Evolutionary conservation across 805 yeast species (phyloP).

Genomic region (Yarrowia sp.): DNA sequence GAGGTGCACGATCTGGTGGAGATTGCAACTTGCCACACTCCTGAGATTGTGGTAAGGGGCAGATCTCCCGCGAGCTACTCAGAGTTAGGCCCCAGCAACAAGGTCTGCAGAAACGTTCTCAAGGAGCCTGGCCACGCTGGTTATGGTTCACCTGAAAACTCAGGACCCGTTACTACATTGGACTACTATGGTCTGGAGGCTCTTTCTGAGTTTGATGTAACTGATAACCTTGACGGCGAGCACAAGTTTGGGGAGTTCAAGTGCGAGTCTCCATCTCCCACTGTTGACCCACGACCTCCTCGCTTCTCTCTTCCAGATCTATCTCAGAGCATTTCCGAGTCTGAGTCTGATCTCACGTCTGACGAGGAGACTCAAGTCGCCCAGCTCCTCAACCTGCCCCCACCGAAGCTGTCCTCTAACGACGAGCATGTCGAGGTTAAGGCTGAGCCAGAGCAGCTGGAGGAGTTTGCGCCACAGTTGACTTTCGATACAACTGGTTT

Average conservation of each 20-base stretch:
- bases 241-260: not conserved
- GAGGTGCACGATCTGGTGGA: not conserved
- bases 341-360: not conserved
- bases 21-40: not conserved
- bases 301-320: not conserved
- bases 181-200: not conserved
- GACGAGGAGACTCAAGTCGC: not conserved
- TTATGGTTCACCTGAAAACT: not conserved
- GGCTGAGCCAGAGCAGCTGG: not conserved
- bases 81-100: not conserved
- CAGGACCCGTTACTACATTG: not conserved
- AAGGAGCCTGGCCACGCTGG: not conserved
- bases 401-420: not conserved
- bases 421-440: not conserved
- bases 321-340: conserved; percentile 12
- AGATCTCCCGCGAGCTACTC: conserved; percentile 21
- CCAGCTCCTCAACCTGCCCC: conserved; percentile 1
- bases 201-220: not conserved
- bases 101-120: not conserved
- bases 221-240: not conserved
- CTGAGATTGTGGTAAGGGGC: conserved; percentile 11
- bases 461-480: conserved; percentile 19
- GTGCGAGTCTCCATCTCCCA: not conserved
- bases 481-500: conserved; percentile 10
- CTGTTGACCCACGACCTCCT: not conserved